Base-by-base conservation (phyloP, 2,329 filamentous ascomycete genomes). In the Xylaria polymorpha region DNA sequence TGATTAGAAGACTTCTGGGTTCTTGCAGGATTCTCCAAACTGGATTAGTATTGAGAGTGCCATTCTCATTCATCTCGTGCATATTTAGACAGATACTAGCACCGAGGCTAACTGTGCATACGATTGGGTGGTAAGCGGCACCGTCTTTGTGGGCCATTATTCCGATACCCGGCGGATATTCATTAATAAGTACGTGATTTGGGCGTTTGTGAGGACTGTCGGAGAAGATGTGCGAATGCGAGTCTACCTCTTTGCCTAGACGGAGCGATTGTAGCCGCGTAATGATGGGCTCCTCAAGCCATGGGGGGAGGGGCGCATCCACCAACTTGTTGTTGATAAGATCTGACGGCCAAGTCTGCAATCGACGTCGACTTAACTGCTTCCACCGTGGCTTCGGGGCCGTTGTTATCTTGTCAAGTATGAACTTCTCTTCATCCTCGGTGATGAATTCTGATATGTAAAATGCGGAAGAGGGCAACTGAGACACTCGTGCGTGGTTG, bases 141-240 rank as follows among this genome's bases (percentile, higher is more conserved):
- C 95, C 96, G 79, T 99, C 95, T 84, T 98, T 96, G 79, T 98
- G 95, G 56, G 94, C 91, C 93, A 98, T 97, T 73, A 98, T 98
- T n/a, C 95, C 95, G 71, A 97, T 88, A 1, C 93, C 93, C 0
- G 93, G 89, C 1, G 86, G 85, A 79, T 98, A 99, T 79, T 98
- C 94, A 77, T 99, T 99, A 74, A 98, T 90, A 44, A 98, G 85
- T 55, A 97, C 93, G 81, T 98, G 96, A 75, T 98, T 99, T 2
- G 95, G 93, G 4, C 84, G 85, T 20, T 83, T 75, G 77, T 98
- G 94, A 5, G 93, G 92, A 60, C 94, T 93, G 22, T 84, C 78
- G 20, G 80, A 78, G 74, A 91, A 91, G 7, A 91, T 79, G 74
- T 87, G 81, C 55, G 73, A 70, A n/a, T 41, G 37, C 9, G 73